Base-by-base conservation (phyloP, 2,329 filamentous ascomycete genomes). In the Beauveria rudraprayagi region DNA sequence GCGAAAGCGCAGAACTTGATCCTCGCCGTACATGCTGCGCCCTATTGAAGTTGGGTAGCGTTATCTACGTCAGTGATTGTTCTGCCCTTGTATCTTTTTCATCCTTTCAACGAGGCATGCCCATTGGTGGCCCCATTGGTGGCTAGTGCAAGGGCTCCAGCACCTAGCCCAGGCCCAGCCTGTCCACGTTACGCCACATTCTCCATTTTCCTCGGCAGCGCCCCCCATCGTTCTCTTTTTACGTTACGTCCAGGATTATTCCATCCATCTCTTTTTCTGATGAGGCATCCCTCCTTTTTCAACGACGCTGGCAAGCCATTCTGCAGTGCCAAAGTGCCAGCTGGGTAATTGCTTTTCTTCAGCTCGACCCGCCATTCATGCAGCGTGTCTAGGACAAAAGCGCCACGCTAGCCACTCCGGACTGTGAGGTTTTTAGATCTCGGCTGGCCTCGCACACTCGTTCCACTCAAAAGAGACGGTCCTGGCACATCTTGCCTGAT, bases 81-180 rank as follows among this genome's bases (percentile, higher is more conserved):
- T 30, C 47, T 17, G 11, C 34, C 30, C 30, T 28, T 46, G 3
- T 30, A 11, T 7, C 28, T 8, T 8, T 24, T 16, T 26, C 10
- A 11, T 7, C 28, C 14, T 8, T 24, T 16, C 5, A 4, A 30
- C 7, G 40, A 17, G 40, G 11, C 40, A 26, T 59, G 41, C 48
- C 57, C 28, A 60, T 60, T 60, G 57, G 57, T 60, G 57, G 50
- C 34, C 48, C 57, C 28, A 60, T 60, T 60, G 57, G 57, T 60
- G 57, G 50, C 34, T 41, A 17, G 37, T 30, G 46, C 26, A 26
- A 8, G 24, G 48, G 30, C 37, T 52, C 9, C 30, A 46, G 30
- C 22, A 26, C 22, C 16, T 11, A 24, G 14, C 40, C 10, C 55
- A 22, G 44, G 44, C 55, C 44, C 55, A 52, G 46, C 47, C 4